Conservation (phyloP, 2,329 filamentous ascomycete genomes). For the Phialocephala subalpina region DNA sequence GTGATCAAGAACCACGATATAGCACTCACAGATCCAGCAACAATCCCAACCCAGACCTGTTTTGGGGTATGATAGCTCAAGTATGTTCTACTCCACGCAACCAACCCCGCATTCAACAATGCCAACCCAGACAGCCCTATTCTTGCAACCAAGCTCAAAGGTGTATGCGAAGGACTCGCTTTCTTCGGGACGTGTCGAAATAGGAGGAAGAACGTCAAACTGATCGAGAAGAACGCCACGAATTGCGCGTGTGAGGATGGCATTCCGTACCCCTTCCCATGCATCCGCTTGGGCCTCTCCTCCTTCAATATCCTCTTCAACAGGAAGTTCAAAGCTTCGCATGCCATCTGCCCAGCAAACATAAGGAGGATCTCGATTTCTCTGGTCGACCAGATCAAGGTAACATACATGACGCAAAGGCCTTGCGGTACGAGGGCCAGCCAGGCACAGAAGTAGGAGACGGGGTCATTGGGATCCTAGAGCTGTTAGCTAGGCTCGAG, state of each 20-base stretch:
- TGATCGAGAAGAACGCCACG: slow-evolving; percentile 88
- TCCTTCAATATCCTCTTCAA: slow-evolving; percentile 94
- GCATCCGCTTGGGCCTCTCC: slow-evolving; percentile 82
- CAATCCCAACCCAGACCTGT: slow-evolving; percentile 84
- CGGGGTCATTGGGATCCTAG: slow-evolving; percentile 83
- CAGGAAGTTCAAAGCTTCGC: slow-evolving; percentile 88
- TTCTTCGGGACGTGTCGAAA: slow-evolving; percentile 74
- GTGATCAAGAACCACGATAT: slow-evolving; percentile 82
- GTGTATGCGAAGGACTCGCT: slow-evolving; percentile 51
- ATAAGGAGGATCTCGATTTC: slow-evolving; percentile 90
- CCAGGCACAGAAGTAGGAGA: slow-evolving; percentile 91
- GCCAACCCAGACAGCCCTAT: slow-evolving; percentile 60
- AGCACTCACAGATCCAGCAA: slow-evolving; percentile 75
- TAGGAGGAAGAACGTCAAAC: slow-evolving; percentile 83
- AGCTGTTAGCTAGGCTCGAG: slow-evolving; percentile 22
- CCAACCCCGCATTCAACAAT: slow-evolving; percentile 67
- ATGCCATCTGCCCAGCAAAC: slow-evolving; percentile 90
- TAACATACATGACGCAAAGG: slow-evolving; percentile 88
- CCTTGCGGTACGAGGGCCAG: slow-evolving; percentile 93
- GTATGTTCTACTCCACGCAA: slow-evolving; percentile 87
- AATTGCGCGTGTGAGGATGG: slow-evolving; percentile 96
- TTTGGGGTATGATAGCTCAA: slow-evolving; percentile 89
- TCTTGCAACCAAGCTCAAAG: slow-evolving; percentile 69
- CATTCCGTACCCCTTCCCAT: slow-evolving; percentile 97
- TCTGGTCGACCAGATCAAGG: slow-evolving; percentile 88